Conservation (phyloP, 495 filamentous ascomycete species). For the Aspergillus heteromorphus region DNA sequence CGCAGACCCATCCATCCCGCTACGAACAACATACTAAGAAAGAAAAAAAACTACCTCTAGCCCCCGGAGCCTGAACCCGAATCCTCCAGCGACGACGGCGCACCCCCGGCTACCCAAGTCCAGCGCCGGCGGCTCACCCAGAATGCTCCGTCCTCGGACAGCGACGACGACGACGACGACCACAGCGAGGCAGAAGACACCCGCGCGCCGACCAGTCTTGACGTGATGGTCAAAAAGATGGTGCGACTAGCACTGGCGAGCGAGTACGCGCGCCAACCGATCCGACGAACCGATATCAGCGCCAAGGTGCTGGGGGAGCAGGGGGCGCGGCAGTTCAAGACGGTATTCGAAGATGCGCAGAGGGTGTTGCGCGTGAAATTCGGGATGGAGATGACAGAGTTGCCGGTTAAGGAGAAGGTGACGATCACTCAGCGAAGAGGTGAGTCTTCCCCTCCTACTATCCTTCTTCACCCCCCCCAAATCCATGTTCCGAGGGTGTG, state of each 20-base stretch:
- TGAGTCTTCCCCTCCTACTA: constrained; percentile 30
- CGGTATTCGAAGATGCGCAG: constrained; percentile 65
- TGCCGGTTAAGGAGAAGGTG: constrained; percentile 74
- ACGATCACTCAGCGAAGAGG: constrained; percentile 70
- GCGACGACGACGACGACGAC: constrained; percentile 12
- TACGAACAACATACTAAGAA: constrained; percentile 1
- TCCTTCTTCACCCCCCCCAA: too few relatives aligned
- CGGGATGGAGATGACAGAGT: constrained; percentile 81
- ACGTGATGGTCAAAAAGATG: constrained; percentile 79
- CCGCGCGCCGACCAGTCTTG: constrained; percentile 39
- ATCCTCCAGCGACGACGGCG: neutral
- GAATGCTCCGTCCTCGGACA: constrained; percentile 2
- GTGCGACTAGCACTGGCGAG: constrained; percentile 85
- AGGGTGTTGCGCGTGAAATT: constrained; percentile 58
- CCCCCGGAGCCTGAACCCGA: constrained; percentile 2
- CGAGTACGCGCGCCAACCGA: constrained; percentile 76
- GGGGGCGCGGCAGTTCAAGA: constrained; percentile 54
- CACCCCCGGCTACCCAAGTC: neutral
- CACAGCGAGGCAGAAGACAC: constrained; percentile 22
- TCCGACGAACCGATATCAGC: constrained; percentile 71
- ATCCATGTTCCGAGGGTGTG: too few relatives aligned
- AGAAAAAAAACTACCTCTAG: too few relatives aligned
- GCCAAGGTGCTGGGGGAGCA: constrained; percentile 53
- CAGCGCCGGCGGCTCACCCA: constrained; percentile 18
- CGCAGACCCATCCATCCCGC: neutral